Conservation (phyloP, 2,329 filamentous ascomycete species). For the Conoideocrella luteorostrata region DNA sequence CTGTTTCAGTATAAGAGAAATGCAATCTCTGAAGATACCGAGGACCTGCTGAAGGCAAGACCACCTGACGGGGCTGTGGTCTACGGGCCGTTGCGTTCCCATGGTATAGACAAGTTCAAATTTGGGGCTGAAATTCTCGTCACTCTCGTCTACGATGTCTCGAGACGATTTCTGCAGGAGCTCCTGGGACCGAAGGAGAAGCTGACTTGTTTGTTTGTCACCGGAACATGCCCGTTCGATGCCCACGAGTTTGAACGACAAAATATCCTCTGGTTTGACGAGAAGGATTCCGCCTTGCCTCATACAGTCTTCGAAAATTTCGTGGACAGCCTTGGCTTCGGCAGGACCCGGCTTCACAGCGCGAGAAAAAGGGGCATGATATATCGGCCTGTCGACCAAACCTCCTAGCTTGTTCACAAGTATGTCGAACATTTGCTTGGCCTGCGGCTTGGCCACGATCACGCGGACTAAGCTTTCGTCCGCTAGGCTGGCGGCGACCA, state of each 20-base stretch:
- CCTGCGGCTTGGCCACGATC: constrained; percentile 55
- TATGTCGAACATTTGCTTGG: constrained; percentile 41
- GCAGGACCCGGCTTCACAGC: constrained; percentile 27
- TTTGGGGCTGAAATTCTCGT: constrained; percentile 54
- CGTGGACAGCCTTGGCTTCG: constrained; percentile 28
- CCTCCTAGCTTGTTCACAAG: constrained; percentile 39
- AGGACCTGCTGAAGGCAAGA: constrained; percentile 4
- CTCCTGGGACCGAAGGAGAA: constrained; percentile 33
- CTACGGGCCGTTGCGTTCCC: constrained; percentile 42
- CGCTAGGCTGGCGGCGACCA: constrained; percentile 49
- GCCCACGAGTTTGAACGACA: constrained; percentile 58
- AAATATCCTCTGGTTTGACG: constrained; percentile 55
- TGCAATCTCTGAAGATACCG: constrained; percentile 28
- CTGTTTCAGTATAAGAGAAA: constrained; percentile 25
- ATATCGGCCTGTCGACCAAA: constrained; percentile 46
- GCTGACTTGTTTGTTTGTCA: constrained; percentile 17
- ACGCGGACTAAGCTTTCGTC: constrained; percentile 49
- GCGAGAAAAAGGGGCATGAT: constrained; percentile 54
- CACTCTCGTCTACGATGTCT: constrained; percentile 60
- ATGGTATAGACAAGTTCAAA: constrained; percentile 61
- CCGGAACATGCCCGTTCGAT: constrained; percentile 39
- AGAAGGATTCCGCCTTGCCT: constrained; percentile 48
- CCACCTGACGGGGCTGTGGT: constrained; percentile 30
- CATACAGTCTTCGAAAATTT: constrained; percentile 40
- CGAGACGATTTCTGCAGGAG: constrained; percentile 36